Evolutionary conservation across 2,329 filamentous ascomycete species (phyloP), one percentile per base, ranked within the genome.

Genomic region (Didymella glomerata): DNA sequence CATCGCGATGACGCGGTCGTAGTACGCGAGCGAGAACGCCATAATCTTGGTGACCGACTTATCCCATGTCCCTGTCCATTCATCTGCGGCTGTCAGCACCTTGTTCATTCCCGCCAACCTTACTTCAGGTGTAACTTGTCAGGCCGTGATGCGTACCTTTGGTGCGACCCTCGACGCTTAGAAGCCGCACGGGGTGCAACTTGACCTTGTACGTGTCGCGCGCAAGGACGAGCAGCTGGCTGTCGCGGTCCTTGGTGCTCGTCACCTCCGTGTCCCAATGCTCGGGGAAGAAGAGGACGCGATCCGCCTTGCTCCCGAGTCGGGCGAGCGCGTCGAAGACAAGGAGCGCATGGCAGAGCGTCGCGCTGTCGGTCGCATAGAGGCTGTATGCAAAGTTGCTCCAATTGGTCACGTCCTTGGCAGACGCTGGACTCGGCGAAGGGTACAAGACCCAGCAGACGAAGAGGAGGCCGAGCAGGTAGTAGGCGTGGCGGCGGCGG

Each of bases 31-130:
- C 58, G 88, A 88, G 70, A 90, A 91, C 2, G 88, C 86, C 20
- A 89, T 81, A 32, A 90, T 82, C 71, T 92, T 91, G 22, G 87
- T 88, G 66, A 86, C 87, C 2, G 85, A 87, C 34, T 85, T 83
- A 56, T 86, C 84, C 87, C 87, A 90, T 1, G 86, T 86, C 27
- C 68, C 68, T 40, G 72, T 71, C 65, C 68, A 76, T 18, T 61
- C 64, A 49, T 71, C 75, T 77, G 68, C 64, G 63, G 62, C 54
- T 55, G 62, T 69, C 59, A 70, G 63, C 51, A 50, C 46, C 50
- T 14, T 45, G 46, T 42, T 20, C 36, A 40, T 57, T 57, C 50
- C 24, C 38, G 22, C 14, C 6, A 20, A 34, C 30, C 44, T 59
- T 54, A 20, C 51, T 54, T 62, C 41, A 25, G 13, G 41, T 44